Base-by-base conservation (phyloP, 805 yeast genomes). In the Vanderwaltozyma yarrowii region DNA sequence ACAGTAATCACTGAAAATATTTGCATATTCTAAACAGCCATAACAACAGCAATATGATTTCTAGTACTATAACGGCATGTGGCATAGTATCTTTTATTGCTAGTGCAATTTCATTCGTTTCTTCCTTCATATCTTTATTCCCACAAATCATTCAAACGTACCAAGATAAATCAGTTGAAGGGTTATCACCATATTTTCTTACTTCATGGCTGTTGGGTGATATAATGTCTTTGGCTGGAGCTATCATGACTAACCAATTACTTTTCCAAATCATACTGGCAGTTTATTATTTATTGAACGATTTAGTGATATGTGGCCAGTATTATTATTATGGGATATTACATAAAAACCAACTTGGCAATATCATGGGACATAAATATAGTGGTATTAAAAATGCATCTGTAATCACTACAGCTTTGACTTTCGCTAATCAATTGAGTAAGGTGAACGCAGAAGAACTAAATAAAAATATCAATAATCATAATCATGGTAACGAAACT, bases 241-340 rank as follows among this genome's bases (percentile, higher is more conserved):
- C 95, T 42, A 43, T 84, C 0, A 54, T 86, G 34, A 86, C 95
- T 0, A 56, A 73, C 5, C 96, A 88, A 43, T 65, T 86, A 33
- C 76, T 80, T 13, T 88, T 87, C 60, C 96, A 87, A 54, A 71
- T 76, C 11, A 63, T 77, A 17, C 64, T 87, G n/a, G 84, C 94
- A 0, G 42, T 71, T 2, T 88, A 87, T 60, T 87, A 82, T 54
- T 65, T 89, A 37, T 60, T 69, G 40, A 81, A 83, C 44, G 96
- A 88, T 58, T 38, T 71, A 17, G 64, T 85, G 11, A 64, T 88
- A 19, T 67, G 78, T 35, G 67, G 71, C 3, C 96, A 88, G 56
- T 87, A 70, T 56, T 72, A 75, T 58, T 77, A 83, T 60, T 88
- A 86, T 58, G 64, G 69, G 28, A 37, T 65, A 13, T 31, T 59